Conservation (phyloP, 2,329 filamentous ascomycete genomes). For the Emergomyces orientalis region DNA sequence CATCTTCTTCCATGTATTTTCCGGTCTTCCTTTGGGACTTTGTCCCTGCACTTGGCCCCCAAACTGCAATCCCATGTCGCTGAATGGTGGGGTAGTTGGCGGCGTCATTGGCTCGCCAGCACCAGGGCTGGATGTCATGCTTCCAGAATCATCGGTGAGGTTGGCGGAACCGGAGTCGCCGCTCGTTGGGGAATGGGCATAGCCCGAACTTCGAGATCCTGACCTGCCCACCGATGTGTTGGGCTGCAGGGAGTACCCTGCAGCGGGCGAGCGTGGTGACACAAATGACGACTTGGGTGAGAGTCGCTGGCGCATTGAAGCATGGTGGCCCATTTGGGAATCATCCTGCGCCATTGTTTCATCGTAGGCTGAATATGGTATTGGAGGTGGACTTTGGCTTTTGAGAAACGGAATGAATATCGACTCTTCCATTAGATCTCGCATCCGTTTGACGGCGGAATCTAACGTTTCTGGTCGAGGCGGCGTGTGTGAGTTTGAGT, state of each 20-base stretch:
- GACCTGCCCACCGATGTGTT: constrained; percentile 27
- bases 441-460: constrained; percentile 75
- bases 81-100: constrained; percentile 42
- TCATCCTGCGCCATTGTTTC: constrained; percentile 26
- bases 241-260: constrained; percentile 19
- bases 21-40: constrained; percentile 35
- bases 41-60: constrained; percentile 21
- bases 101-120: constrained; percentile 42
- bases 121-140: constrained; percentile 33
- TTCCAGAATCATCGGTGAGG: constrained; percentile 40
- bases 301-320: constrained; percentile 13
- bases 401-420: constrained; percentile 89
- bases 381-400: constrained; percentile 41
- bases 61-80: constrained; percentile 25
- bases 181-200: constrained; percentile 27
- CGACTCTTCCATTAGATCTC: constrained; percentile 96
- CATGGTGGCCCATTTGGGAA: constrained; percentile 10
- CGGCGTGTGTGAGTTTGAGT: constrained; percentile 47
- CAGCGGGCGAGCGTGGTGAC: constrained; percentile 13
- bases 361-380: constrained; percentile 30
- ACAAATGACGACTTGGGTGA: constrained; percentile 17
- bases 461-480: constrained; percentile 72
- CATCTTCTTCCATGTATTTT: constrained; percentile 47
- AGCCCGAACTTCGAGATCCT: constrained; percentile 27
- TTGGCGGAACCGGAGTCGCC: constrained; percentile 31